Conservation (phyloP, 2,329 filamentous ascomycete genomes). For the Microdochium nivale region DNA sequence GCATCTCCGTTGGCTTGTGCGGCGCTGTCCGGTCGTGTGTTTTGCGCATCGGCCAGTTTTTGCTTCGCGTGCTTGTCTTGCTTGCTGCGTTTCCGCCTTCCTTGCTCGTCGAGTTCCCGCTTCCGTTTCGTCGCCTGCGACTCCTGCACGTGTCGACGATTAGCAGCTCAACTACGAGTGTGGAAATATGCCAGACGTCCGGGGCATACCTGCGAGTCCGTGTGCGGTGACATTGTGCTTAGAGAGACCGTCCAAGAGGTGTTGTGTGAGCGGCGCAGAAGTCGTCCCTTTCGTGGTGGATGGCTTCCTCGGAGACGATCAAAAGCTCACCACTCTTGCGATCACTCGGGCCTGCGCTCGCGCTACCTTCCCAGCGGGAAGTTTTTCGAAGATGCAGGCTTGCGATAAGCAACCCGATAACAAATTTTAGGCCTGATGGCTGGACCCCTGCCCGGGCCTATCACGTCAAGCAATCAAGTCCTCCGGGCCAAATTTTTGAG, state of each 20-base stretch:
- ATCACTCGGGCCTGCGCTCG: neutral
- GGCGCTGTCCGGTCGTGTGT: slow-evolving; percentile 3
- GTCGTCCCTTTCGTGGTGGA: neutral
- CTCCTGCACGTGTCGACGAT: slow-evolving; percentile 15
- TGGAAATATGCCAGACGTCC: neutral
- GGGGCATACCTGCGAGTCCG: neutral
- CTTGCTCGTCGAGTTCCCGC: slow-evolving; percentile 32
- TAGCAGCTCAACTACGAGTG: neutral
- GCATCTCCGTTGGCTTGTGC: slow-evolving; percentile 5
- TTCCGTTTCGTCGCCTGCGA: slow-evolving; percentile 37
- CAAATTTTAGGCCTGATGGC: slow-evolving; percentile 5
- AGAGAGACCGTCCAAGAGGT: neutral
- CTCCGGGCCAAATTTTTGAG: neutral
- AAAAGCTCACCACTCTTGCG: neutral
- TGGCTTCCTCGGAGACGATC: neutral
- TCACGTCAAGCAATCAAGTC: slow-evolving; percentile 7
- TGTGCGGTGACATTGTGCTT: neutral
- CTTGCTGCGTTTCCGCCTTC: slow-evolving; percentile 26
- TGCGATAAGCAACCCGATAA: slow-evolving; percentile 18
- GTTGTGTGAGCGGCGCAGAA: neutral
- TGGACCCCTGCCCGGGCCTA: slow-evolving; percentile 1
- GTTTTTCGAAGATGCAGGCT: slow-evolving; percentile 12
- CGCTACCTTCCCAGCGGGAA: slow-evolving; percentile 7
- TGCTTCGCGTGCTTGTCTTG: slow-evolving; percentile 20
- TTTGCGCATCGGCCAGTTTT: neutral